Evolutionary conservation across 176 grass and related monocot genomes (phyloP).

Genomic region (Themeda triandra): DNA sequence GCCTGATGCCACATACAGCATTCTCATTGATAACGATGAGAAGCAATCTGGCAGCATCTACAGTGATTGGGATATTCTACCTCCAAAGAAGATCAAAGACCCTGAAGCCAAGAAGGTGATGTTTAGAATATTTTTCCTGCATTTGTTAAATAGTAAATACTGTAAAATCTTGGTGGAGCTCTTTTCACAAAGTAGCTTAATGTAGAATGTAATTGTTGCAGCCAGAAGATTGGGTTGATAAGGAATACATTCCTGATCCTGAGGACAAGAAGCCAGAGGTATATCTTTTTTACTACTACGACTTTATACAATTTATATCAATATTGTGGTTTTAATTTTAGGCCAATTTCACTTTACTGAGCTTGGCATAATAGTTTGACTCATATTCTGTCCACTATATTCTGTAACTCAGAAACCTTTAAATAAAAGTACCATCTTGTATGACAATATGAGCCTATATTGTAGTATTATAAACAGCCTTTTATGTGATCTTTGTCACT

Average conservation of each 20-base stretch:
- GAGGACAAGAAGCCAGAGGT: slow-evolving; percentile 95
- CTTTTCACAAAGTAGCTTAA: background rate
- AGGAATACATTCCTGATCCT: slow-evolving; percentile 86
- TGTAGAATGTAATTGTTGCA: slow-evolving; percentile 19
- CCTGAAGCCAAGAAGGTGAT: slow-evolving; percentile 79
- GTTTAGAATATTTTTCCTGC: background rate
- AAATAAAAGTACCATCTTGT: too few relatives aligned
- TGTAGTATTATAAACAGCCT: too few relatives aligned
- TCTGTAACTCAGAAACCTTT: too few relatives aligned
- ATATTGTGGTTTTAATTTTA: too few relatives aligned
- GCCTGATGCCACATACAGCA: slow-evolving; percentile 79
- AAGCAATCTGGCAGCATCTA: slow-evolving; percentile 84
- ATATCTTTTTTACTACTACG: background rate
- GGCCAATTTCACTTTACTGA: too few relatives aligned
- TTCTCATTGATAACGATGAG: slow-evolving; percentile 80
- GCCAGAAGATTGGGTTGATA: slow-evolving; percentile 97
- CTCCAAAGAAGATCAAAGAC: slow-evolving; percentile 75
- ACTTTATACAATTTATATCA: background rate
- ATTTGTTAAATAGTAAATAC: background rate
- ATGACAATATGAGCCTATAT: too few relatives aligned
- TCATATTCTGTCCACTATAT: too few relatives aligned
- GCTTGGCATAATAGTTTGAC: too few relatives aligned
- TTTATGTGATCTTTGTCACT: background rate
- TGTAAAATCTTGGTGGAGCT: background rate
- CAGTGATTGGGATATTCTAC: slow-evolving; percentile 87